Evolutionary conservation across 345 rosid species (phyloP).

Genomic region (Eucalyptus cloeziana): DNA sequence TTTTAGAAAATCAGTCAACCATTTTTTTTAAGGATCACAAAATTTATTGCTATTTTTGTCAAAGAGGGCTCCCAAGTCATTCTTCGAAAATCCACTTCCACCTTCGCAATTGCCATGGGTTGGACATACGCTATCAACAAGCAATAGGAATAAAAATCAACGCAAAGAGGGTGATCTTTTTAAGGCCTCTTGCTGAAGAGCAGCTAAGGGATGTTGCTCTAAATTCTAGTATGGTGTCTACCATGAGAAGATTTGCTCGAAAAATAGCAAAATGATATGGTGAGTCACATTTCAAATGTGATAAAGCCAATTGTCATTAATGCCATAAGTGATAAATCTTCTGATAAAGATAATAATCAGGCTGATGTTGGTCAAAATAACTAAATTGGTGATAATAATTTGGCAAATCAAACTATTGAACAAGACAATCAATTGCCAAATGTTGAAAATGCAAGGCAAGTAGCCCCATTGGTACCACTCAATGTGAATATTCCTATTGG

Average conservation of each 20-base stretch:
- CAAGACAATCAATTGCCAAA: background rate
- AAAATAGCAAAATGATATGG: background rate
- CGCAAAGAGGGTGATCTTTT: background rate
- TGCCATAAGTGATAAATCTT: background rate
- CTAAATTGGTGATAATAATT: background rate
- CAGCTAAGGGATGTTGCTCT: background rate
- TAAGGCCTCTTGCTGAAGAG: background rate
- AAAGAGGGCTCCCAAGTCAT: background rate
- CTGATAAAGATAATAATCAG: no score
- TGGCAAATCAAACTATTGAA: background rate
- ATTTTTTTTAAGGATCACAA: background rate
- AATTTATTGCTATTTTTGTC: background rate
- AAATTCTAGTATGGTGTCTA: background rate
- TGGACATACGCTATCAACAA: background rate
- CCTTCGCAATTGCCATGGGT: background rate
- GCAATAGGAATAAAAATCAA: background rate
- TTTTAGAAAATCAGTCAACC: background rate
- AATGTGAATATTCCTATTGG: no score
- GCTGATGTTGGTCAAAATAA: background rate
- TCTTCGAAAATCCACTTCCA: background rate
- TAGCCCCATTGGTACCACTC: background rate
- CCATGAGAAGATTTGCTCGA: background rate
- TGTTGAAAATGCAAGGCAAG: background rate
- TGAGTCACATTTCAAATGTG: background rate
- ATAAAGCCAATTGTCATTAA: background rate